Evolutionary conservation across 2,329 filamentous ascomycete genomes (phyloP).

Genomic region (Graphium sp.): DNA sequence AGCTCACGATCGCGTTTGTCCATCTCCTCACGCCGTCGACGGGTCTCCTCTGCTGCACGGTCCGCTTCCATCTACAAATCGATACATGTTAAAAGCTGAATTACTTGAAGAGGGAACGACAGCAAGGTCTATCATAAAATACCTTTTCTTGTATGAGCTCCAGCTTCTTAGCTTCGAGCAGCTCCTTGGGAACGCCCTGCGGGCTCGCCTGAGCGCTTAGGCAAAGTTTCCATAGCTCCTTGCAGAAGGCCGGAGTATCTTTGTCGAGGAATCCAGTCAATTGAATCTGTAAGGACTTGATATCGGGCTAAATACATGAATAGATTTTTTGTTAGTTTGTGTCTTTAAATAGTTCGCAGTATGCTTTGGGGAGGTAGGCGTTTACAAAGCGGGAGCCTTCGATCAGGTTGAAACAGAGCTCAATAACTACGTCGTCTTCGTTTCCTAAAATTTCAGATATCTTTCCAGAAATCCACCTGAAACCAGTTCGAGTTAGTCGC

Average conservation of each 20-base stretch:
- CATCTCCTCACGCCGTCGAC: constrained; percentile 53
- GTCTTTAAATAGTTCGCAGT: too few species aligned
- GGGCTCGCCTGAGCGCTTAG: constrained; percentile 78
- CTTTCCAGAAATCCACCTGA: constrained; percentile 81
- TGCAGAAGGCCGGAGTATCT: constrained; percentile 76
- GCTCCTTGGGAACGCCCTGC: constrained; percentile 83
- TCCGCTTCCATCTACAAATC: constrained; percentile 57
- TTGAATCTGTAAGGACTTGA: constrained; percentile 88
- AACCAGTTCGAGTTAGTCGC: too few species aligned
- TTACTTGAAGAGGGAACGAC: too few species aligned
- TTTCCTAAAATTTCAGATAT: constrained; percentile 78
- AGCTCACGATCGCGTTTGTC: constrained; percentile 56
- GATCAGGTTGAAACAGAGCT: constrained; percentile 54
- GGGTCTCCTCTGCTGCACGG: constrained; percentile 59
- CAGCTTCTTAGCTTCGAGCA: constrained; percentile 89
- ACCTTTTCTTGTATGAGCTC: constrained; percentile 95
- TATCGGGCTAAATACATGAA: constrained; percentile 53
- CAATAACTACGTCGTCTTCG: constrained; percentile 92
- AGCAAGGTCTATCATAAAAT: too few species aligned
- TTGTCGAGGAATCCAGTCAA: constrained; percentile 91
- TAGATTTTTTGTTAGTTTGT: constrained; percentile 2
- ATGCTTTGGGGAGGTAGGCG: constrained; percentile 1
- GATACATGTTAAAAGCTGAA: too few species aligned
- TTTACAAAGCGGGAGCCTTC: constrained; percentile 61
- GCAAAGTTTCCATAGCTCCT: constrained; percentile 83